Base-by-base conservation (phyloP, 2,329 filamentous ascomycete species). In the Penicillium paneum region DNA sequence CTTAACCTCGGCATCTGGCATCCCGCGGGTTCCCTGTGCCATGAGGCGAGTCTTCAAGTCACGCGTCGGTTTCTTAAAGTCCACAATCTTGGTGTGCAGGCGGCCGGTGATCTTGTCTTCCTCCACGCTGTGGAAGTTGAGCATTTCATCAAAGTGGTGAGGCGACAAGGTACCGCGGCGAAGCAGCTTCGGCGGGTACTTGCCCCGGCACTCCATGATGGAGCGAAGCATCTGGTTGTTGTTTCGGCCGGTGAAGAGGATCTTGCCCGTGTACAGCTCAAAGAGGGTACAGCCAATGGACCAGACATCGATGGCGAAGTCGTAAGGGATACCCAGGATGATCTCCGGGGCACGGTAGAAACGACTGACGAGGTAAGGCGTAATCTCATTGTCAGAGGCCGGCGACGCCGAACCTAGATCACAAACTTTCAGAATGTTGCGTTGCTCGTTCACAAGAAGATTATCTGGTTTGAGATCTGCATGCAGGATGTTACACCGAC, bases 171-270 rank as follows among this genome's bases (percentile, higher is more conserved):
- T 82, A 3, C 92, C 91, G 49, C 89, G 88, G 65, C 90, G 91
- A 67, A 96, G 86, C 58, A 97, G 80, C 74, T 97, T 97, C 43
- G 89, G 85, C 29, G 90, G 92, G 59, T 97, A 87, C 74, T 92
- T 95, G 67, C 94, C 94, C 44, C 95, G 87, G 65, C 93, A 91
- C 71, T 99, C 93, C 86, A 97, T 96, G 65, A 99, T 96, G 19
- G 89, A 87, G 60, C 90, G 89, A 56, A 99, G 83, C 94, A 99
- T 99, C 76, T 96, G 91, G 70, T 99, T 99, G 78, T 99, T 99
- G 76, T 90, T 94, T 61, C 90, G 85, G 55, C 94, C 94, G 1
- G 91, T 91, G 72, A 99, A 99, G 31, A 99, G 80, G 54, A 99
- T 97, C 73, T 97, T 96, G 67, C 94, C 94, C 0, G 94, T 97